Evolutionary conservation across 345 rosid species (phyloP).

Genomic region (Carallia pectinifolia): DNA sequence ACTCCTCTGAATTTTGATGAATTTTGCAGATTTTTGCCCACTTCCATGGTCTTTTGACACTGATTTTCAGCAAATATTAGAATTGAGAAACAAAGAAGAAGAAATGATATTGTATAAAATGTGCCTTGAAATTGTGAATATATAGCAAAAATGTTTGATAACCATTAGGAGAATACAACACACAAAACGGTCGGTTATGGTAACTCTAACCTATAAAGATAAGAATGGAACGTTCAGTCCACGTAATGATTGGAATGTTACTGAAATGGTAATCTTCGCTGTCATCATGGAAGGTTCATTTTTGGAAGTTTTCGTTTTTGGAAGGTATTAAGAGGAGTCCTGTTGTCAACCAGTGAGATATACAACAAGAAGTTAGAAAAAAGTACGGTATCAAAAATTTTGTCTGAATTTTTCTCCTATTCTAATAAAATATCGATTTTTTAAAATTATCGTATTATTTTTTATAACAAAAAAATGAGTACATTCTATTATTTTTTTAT

Average conservation of each 20-base stretch:
- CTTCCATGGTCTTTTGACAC: background rate
- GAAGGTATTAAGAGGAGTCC: background rate
- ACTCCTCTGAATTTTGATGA: conserved; percentile 26
- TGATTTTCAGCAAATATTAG: background rate
- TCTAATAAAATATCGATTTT: too few species aligned
- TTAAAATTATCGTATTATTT: too few species aligned
- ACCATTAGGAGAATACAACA: conserved; percentile 1
- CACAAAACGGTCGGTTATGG: conserved; percentile 8
- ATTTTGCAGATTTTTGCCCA: background rate
- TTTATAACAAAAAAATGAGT: too few species aligned
- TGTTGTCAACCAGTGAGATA: background rate
- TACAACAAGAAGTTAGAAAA: background rate
- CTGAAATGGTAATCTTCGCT: background rate
- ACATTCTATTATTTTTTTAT: too few species aligned
- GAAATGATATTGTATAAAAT: background rate
- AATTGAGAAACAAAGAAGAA: background rate
- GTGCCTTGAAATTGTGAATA: background rate
- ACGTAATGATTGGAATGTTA: background rate
- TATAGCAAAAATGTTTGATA: conserved; percentile 1
- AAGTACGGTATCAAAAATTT: too few species aligned
- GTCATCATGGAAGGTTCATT: conserved; percentile 2
- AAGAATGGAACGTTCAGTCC: conserved; percentile 1
- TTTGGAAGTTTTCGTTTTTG: conserved; percentile 17
- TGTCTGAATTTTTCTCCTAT: too few species aligned
- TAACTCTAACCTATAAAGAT: conserved; percentile 4